Base-by-base conservation (phyloP, 2,329 filamentous ascomycete species). In the Aspergillus sp. region DNA sequence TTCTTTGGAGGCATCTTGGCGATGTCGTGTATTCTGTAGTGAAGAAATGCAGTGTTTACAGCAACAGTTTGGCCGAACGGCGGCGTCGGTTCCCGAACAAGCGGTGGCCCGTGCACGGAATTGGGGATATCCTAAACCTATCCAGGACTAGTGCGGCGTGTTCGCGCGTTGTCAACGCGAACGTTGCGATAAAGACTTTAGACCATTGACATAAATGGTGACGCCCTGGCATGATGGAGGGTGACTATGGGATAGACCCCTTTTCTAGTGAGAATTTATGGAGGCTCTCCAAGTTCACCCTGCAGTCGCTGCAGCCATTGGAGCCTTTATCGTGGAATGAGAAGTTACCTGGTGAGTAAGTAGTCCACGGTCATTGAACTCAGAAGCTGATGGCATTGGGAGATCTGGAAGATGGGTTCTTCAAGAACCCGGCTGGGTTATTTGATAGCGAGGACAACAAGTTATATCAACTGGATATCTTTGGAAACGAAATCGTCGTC, bases 1-100 rank as follows among this genome's bases (percentile, higher is more conserved):
- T 89, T 90, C 54, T 81, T 74, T 57, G 61, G 76, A 68, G 67
- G 68, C 65, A 71, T 71, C 27, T 37, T 54, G 44, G 17, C 25
- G 25, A 30, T 30, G 4, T 42, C 4, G 23, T 30, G 3, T 19
- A 19, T 19, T 19, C 17, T 19, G 17, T 32, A 10, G 17, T 20
- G 37, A 20, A 19, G 17, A 12, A 20, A 12, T 22, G 37, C 7
- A 19, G 37, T 20, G 37, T 12, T 39, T 12, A 19, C 15, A 39
- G 37, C 15, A 20, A 19, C 37, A 10, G 37, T 19, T 20, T 19
- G 37, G 5, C 17, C 37, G 37, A 7, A 20, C 37, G 37, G 10
- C 9, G 17, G 39, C 41, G 44, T 53, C 48, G 48, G 48, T 44
- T 55, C 52, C 53, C 49, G 52, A 58, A 59, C 59, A 61, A 64